Base-by-base conservation (phyloP, 805 yeast genomes). In the Zygosaccharomyces siamensis region DNA sequence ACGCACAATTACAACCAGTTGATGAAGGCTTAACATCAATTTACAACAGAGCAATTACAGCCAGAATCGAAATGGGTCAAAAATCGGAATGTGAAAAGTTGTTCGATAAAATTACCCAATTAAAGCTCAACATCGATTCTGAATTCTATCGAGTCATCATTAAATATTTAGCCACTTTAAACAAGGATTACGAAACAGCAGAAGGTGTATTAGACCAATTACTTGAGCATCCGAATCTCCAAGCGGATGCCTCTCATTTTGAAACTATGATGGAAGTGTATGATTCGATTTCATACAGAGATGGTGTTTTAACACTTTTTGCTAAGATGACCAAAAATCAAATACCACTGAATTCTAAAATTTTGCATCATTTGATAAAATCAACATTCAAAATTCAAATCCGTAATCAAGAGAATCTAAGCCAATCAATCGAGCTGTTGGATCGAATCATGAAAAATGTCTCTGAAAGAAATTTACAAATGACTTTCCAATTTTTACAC, bases 191-290 rank as follows among this genome's bases (percentile, higher is more conserved):
- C 27, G 46, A 45, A 14, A 47, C 59, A 2, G 63, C 67, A 3
- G 58, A 57, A 23, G 46, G 51, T 4, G 47, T 57, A 2, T 30
- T 65, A 18, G 54, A 50, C 2, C 54, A 59, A 41, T 43, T 64
- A 26, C 26, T 58, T n/a, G 23, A 35, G 3, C 55, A 58, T 45
- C 51, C 57, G 0, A 49, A 47, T 1, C 20, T 58, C 10, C 45
- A 41, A 26, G 54, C 56, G 6, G 56, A 52, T 1, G 47, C 62
- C 2, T 33, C 53, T 1, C 71, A 68, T 49, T 69, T 66, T 48
- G 63, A 61, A 23, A 49, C 53, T 0, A 41, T 71, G 24, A 66
- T 71, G 68, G 50, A 49, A 4, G 65, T 57, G 0, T 69, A 61
- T 45, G 64, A 64, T 46, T 51, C 46, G 12, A 49, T 49, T 20